phyloP scores from a whole-genome alignment of 371 early-diverging fungal genomes.

The Parasitella parasitica region DNA sequence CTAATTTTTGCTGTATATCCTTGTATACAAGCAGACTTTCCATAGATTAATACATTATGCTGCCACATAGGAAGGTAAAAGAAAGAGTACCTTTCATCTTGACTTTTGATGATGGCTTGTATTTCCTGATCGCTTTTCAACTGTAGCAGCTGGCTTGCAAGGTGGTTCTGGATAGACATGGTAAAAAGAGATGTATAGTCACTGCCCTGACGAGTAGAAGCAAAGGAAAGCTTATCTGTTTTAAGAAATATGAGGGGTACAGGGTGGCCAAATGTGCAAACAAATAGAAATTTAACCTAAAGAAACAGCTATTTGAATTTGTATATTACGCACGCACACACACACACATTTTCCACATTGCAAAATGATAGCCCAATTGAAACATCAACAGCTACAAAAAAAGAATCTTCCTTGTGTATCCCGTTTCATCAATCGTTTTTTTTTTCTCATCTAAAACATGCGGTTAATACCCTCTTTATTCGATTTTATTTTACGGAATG shows the following conservation, averaged over 20 bases:
- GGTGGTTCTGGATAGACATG: slow-evolving; percentile 17
- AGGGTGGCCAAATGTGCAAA: not conserved
- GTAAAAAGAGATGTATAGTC: not conserved
- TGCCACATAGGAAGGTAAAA: not conserved
- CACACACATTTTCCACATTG: not conserved
- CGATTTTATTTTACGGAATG: not conserved
- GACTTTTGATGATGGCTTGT: slow-evolving; percentile 4
- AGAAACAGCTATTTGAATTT: not conserved
- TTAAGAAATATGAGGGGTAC: not conserved
- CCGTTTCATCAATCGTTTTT: not conserved
- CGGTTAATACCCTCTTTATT: no score
- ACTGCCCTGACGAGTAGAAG: not conserved
- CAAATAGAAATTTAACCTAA: not conserved
- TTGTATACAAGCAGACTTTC: slow-evolving; percentile 29
- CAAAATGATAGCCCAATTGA: not conserved
- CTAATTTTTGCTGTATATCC: slow-evolving; percentile 29
- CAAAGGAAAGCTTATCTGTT: not conserved
- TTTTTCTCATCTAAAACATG: not conserved
- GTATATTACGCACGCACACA: not conserved
- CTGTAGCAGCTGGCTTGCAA: slow-evolving; percentile 16
- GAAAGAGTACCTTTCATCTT: slow-evolving; percentile 19
- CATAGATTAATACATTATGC: not conserved
- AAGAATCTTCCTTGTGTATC: not conserved
- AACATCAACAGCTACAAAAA: no score
- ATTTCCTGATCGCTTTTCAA: slow-evolving; percentile 24